Percentiles rank a stretch among this genome's conserved stretches.
Evolutionary conservation across 768 basidiomycete species (phyloP).

Genomic region (Gloeostereum incarnatum): DNA sequence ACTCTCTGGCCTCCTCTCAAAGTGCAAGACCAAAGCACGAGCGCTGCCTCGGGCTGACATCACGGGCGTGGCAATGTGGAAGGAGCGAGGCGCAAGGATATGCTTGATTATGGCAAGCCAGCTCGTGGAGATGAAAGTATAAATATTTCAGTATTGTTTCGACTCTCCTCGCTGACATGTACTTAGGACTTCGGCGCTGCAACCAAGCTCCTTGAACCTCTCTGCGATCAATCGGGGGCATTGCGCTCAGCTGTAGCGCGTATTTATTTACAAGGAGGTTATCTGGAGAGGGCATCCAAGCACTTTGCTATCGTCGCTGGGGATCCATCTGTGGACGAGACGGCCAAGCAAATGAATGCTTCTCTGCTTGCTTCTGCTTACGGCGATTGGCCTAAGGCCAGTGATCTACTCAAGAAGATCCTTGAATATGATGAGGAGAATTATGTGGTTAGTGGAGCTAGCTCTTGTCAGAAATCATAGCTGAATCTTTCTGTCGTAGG

Average conservation of each 20-base stretch:
- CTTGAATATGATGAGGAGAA: conserved; percentile 49
- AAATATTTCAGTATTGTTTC: background rate
- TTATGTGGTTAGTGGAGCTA: conserved; percentile 35
- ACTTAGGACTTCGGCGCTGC: conserved; percentile 72
- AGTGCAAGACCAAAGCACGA: conserved; percentile 47
- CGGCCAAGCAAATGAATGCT: conserved; percentile 50
- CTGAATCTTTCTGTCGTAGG: conserved; percentile 23
- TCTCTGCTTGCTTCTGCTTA: conserved; percentile 58
- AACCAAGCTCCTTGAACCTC: conserved; percentile 54
- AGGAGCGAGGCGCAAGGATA: conserved; percentile 69
- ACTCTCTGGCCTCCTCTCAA: conserved; percentile 49
- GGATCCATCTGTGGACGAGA: conserved; percentile 31
- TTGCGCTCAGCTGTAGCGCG: conserved; percentile 65
- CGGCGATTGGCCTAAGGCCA: conserved; percentile 60
- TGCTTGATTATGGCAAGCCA: conserved; percentile 75
- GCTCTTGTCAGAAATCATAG: background rate
- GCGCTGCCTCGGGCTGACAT: conserved; percentile 24
- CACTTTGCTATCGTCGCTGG: conserved; percentile 46
- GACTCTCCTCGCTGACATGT: background rate
- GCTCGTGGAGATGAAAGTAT: conserved; percentile 77
- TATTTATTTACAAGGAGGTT: conserved; percentile 67
- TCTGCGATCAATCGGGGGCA: conserved; percentile 34
- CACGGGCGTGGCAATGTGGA: conserved; percentile 59
- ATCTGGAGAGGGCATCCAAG: conserved; percentile 45
- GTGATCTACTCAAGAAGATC: conserved; percentile 29